These are phyloP conservation scores for Salix arbutifolia DNA, from an alignment of 345 rosid genomes.

Conservation along the genomic window DNA sequence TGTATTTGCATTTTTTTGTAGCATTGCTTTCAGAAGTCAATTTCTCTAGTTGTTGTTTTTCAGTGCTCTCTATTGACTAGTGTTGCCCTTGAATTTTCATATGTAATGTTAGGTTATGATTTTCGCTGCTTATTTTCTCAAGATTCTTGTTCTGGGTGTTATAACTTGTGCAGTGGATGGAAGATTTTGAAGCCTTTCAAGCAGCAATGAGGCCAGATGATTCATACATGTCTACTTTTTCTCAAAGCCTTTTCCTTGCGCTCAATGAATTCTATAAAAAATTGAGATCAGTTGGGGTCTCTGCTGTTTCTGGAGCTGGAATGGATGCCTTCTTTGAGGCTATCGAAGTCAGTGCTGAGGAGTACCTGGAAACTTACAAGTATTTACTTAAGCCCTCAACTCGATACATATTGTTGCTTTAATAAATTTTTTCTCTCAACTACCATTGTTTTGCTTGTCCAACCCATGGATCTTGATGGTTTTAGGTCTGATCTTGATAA, in stretches of 20 bases:
- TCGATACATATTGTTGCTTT: not conserved
- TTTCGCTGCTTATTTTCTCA: not conserved
- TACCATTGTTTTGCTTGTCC: not conserved
- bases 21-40: not conserved
- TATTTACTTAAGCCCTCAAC: slow-evolving; percentile 12
- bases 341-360: slow-evolving; percentile 64
- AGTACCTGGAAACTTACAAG: slow-evolving; percentile 74
- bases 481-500: slow-evolving; percentile 71
- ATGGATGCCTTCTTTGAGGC: slow-evolving; percentile 69
- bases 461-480: not conserved
- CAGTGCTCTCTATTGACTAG: not conserved
- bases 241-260: slow-evolving; percentile 63
- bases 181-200: slow-evolving; percentile 74
- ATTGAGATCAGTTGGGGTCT: slow-evolving; percentile 69
- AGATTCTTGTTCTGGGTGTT: not conserved
- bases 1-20: not conserved
- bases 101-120: not conserved
- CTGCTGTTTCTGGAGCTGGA: slow-evolving; percentile 79
- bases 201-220: slow-evolving; percentile 57
- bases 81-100: not conserved
- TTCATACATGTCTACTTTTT: slow-evolving; percentile 54
- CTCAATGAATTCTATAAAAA: slow-evolving; percentile 69
- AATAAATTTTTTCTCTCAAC: not conserved
- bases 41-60: not conserved
- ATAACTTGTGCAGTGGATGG: slow-evolving; percentile 61